phyloP scores from a whole-genome alignment of 2,329 filamentous ascomycete species.

The Meredithiella fracta region DNA sequence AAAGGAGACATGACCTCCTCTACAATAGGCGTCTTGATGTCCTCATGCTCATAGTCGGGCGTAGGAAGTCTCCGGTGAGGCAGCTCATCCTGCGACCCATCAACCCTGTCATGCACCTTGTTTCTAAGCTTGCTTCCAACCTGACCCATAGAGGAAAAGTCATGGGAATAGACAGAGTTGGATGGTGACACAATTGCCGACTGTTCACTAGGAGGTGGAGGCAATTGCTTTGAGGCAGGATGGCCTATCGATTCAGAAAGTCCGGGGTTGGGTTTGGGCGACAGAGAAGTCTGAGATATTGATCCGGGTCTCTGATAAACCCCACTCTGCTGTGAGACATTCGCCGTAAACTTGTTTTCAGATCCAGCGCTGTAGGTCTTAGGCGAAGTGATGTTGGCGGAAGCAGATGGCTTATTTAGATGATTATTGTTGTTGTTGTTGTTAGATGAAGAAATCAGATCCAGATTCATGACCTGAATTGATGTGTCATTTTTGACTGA shows the following conservation, averaged over 20 bases:
- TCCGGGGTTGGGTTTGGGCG: not conserved
- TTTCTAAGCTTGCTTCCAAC: constrained; percentile 5
- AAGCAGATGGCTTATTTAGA: not conserved
- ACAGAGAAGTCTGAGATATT: not conserved
- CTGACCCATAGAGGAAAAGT: constrained; percentile 7
- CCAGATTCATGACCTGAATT: constrained; percentile 30
- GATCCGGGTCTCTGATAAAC: too few species aligned
- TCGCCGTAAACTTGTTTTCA: not conserved
- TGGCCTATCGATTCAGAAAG: constrained; percentile 19
- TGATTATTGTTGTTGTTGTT: not conserved
- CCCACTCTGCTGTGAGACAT: not conserved
- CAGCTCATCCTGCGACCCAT: constrained; percentile 14
- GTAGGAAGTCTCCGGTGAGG: constrained; percentile 27
- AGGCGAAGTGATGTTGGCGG: not conserved
- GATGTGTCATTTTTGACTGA: constrained; percentile 32
- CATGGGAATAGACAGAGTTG: not conserved
- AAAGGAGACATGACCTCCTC: constrained; percentile 26
- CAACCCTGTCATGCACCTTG: constrained; percentile 4
- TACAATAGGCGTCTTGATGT: constrained; percentile 24
- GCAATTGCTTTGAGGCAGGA: constrained; percentile 16
- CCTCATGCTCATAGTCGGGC: constrained; percentile 31
- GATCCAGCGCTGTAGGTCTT: not conserved
- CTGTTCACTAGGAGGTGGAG: constrained; percentile 8
- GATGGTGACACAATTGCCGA: not conserved
- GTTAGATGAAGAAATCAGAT: constrained; percentile 4